These are phyloP conservation scores for Dicorynia guianensis DNA, from an alignment of 306 rosid genomes.

Conservation along the genomic window DNA sequence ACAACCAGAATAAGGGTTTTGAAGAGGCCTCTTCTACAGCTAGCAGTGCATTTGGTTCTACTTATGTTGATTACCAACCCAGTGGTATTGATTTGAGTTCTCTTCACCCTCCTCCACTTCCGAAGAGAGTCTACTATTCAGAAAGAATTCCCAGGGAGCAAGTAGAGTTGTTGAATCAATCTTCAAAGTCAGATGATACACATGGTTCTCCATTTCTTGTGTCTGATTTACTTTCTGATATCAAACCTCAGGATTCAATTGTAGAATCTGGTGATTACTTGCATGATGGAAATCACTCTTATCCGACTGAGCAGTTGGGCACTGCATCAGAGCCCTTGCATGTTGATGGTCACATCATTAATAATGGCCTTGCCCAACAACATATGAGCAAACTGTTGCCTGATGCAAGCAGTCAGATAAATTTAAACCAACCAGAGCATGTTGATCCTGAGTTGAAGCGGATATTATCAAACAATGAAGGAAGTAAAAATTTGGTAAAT, in stretches of 20 bases:
- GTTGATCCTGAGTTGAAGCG: slow-evolving; percentile 18
- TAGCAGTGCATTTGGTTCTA: slow-evolving; percentile 52
- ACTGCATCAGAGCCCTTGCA: slow-evolving; percentile 43
- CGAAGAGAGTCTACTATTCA: slow-evolving; percentile 61
- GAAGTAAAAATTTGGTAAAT: slow-evolving; percentile 33
- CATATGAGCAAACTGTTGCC: slow-evolving; percentile 41
- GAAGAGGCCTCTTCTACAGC: slow-evolving; percentile 46
- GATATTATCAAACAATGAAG: slow-evolving; percentile 14
- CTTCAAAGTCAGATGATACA: slow-evolving; percentile 68
- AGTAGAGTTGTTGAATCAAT: slow-evolving; percentile 61
- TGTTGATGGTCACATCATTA: slow-evolving; percentile 41
- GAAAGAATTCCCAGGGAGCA: slow-evolving; percentile 73
- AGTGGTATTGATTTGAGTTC: slow-evolving; percentile 50
- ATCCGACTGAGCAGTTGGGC: slow-evolving; percentile 41
- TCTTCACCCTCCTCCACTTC: slow-evolving; percentile 54
- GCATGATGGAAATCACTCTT: slow-evolving; percentile 45
- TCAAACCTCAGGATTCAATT: slow-evolving; percentile 41
- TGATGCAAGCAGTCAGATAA: slow-evolving; percentile 41
- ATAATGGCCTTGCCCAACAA: slow-evolving; percentile 44
- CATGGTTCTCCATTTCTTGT: slow-evolving; percentile 59
- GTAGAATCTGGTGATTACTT: slow-evolving; percentile 50
- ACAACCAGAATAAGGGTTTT: slow-evolving; percentile 45
- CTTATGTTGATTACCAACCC: slow-evolving; percentile 52
- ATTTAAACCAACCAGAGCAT: slow-evolving; percentile 31
- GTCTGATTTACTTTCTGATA: slow-evolving; percentile 54